phyloP scores from a whole-genome alignment of 169 alveolate species.

The Eimeria zaria region DNA sequence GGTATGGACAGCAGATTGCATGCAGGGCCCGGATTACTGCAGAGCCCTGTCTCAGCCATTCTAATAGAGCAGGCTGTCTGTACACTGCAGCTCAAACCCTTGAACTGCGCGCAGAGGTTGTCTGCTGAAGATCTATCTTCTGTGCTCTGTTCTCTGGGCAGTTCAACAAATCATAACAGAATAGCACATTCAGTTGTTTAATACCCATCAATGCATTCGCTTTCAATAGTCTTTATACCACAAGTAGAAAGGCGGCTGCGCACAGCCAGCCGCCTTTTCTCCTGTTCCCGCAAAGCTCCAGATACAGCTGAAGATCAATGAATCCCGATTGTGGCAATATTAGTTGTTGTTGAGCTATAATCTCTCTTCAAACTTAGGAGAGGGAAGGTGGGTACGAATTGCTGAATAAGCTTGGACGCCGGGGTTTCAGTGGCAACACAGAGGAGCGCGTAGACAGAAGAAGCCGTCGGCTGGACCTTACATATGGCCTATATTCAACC shows the following conservation, averaged over 20 bases:
- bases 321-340: background rate
- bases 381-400: background rate
- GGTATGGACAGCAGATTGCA: background rate
- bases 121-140: background rate
- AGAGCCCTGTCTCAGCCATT: slow-evolving; percentile 29
- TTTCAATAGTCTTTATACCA: background rate
- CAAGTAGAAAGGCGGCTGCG: background rate
- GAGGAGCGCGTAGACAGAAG: background rate
- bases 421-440: background rate
- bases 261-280: slow-evolving; percentile 4
- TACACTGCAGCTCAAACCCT: background rate
- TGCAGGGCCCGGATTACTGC: slow-evolving; percentile 14
- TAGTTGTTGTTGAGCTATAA: background rate
- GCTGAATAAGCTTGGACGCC: background rate
- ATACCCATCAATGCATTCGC: background rate
- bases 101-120: background rate
- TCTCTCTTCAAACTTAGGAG: background rate
- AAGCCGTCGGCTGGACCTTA: background rate
- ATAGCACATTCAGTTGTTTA: background rate
- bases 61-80: background rate
- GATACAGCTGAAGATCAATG: background rate
- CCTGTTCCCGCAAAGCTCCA: background rate
- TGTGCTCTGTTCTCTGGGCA: background rate
- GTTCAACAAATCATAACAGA: background rate
- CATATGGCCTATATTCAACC: background rate